Conservation (phyloP, 768 basidiomycete genomes). For the Hericium alpestre region DNA sequence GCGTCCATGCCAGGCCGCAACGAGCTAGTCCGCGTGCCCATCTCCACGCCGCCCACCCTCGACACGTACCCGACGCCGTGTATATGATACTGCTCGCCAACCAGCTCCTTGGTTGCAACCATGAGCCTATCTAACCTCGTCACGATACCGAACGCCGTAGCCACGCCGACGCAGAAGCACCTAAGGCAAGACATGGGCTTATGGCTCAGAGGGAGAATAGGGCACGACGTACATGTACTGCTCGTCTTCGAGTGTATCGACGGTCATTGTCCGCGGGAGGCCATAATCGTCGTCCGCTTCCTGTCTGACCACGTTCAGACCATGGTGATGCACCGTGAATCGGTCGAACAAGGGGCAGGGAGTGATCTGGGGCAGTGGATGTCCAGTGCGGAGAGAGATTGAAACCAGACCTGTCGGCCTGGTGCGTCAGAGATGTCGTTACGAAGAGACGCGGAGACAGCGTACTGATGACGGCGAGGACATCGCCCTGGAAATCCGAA, state of each 20-base stretch:
- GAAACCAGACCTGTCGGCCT: slow-evolving; percentile 58
- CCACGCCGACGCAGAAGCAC: slow-evolving; percentile 63
- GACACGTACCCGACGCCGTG: slow-evolving; percentile 41
- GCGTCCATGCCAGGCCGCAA: slow-evolving; percentile 3
- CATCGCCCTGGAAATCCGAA: slow-evolving; percentile 73
- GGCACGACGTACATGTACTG: slow-evolving; percentile 58
- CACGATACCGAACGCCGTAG: slow-evolving; percentile 60
- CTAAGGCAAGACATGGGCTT: slow-evolving; percentile 20
- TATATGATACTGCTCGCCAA: slow-evolving; percentile 84
- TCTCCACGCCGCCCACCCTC: slow-evolving; percentile 19
- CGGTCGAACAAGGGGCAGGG: slow-evolving; percentile 55
- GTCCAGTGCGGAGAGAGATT: slow-evolving; percentile 60
- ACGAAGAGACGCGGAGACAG: background rate
- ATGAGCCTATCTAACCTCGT: slow-evolving; percentile 67
- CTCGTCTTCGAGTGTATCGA: slow-evolving; percentile 64
- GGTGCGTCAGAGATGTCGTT: background rate
- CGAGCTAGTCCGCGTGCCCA: slow-evolving; percentile 23
- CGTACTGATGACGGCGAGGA: slow-evolving; percentile 72
- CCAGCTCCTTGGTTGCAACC: slow-evolving; percentile 74
- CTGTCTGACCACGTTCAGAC: slow-evolving; percentile 56
- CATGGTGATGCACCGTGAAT: slow-evolving; percentile 39
- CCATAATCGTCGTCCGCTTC: slow-evolving; percentile 70
- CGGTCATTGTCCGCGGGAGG: slow-evolving; percentile 56
- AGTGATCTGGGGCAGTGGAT: slow-evolving; percentile 76
- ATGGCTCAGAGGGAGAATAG: background rate